Evolutionary conservation across 73 alveolate species (phyloP).

Genomic region (Uronychia binucleata): DNA sequence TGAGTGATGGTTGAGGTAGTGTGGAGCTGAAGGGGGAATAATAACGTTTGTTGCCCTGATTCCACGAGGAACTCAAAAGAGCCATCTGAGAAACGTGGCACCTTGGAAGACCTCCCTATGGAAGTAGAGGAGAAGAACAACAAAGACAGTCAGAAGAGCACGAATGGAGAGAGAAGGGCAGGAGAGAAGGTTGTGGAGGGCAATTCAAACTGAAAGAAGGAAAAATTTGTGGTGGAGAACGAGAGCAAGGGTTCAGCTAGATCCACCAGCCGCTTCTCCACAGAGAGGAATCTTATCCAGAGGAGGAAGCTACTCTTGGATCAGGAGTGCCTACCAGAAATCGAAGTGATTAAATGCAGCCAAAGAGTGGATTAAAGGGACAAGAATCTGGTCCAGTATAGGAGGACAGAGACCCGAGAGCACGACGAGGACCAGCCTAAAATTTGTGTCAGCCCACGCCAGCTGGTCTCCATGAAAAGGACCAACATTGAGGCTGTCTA

Average conservation of each 20-base stretch:
- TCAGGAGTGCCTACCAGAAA: neutral
- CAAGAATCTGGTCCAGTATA: neutral
- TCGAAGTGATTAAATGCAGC: neutral
- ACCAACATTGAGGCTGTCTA: slow-evolving; percentile 38
- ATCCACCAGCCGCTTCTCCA: neutral
- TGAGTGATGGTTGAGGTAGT: too few species aligned
- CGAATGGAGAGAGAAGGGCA: neutral
- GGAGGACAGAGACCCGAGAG: neutral
- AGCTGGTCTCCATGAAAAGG: slow-evolving; percentile 25
- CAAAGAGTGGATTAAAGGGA: neutral
- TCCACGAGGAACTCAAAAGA: neutral
- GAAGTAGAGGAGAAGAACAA: neutral
- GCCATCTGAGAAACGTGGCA: neutral
- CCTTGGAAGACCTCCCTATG: neutral
- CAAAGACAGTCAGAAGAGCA: neutral
- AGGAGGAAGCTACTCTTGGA: neutral
- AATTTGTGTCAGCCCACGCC: slow-evolving; percentile 23
- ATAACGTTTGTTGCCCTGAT: neutral
- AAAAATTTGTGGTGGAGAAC: neutral
- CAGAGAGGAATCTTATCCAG: neutral
- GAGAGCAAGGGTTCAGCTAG: neutral
- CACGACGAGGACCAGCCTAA: neutral
- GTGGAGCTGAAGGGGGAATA: neutral
- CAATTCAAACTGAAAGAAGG: neutral
- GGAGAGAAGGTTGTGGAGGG: neutral